A percentile compares a stretch with the other conserved stretches of the same genome.
Conservation (phyloP, 163 green algal species). For the Scenedesmus sp. region DNA sequence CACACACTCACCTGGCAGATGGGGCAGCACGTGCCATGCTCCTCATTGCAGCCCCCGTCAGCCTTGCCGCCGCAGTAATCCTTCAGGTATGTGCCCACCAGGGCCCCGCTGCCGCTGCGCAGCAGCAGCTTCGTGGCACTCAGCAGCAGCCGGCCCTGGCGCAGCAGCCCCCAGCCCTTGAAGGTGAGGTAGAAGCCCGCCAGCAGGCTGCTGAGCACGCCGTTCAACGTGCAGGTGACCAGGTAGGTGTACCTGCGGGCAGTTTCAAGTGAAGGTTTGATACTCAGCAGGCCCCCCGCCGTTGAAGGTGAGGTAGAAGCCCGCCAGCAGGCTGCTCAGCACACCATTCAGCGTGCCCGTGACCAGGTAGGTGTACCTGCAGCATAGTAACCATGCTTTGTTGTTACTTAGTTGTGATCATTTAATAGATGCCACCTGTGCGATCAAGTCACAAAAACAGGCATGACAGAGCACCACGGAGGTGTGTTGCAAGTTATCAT, state of each 20-base stretch:
- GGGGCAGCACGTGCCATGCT: conserved; percentile 53
- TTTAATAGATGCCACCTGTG: too few species aligned
- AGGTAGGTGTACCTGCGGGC: conserved; percentile 59
- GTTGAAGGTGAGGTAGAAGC: conserved; percentile 58
- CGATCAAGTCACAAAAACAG: too few species aligned
- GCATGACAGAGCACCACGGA: too few species aligned
- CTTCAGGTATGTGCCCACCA: conserved; percentile 27
- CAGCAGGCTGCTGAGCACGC: conserved; percentile 43
- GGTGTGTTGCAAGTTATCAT: too few species aligned
- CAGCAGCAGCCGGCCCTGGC: conserved; percentile 51
- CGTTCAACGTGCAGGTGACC: conserved; percentile 47
- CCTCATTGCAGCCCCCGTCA: background rate
- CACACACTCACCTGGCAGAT: conserved; percentile 64
- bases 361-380: conserved; percentile 54
- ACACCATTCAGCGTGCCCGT: conserved; percentile 29
- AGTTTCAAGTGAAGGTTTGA: too few species aligned
- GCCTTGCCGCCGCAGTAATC: conserved; percentile 41
- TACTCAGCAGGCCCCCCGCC: background rate
- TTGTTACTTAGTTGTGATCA: too few species aligned
- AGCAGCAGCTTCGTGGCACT: conserved; percentile 48
- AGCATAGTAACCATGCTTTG: background rate
- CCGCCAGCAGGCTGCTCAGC: conserved; percentile 34
- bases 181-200: conserved; percentile 58
- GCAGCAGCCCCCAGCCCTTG: conserved; percentile 51
- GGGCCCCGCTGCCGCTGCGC: conserved; percentile 13